Percentiles rank a stretch among this genome's conserved stretches.
These are phyloP conservation scores for Kernera saxatilis DNA, from an alignment of 345 rosid species.

Conservation along the genomic window DNA sequence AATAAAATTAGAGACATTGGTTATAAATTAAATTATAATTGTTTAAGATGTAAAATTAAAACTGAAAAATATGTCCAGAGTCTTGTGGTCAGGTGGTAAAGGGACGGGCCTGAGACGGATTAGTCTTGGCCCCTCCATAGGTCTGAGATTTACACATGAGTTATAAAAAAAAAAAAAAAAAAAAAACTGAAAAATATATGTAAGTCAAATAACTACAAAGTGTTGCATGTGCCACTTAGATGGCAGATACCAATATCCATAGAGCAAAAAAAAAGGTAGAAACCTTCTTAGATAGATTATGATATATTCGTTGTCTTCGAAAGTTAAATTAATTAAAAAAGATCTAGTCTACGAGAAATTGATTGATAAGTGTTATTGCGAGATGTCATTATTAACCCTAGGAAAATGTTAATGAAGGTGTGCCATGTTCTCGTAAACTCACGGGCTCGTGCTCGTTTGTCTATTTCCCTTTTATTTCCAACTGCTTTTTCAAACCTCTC, in stretches of 20 bases:
- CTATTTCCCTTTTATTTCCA: not conserved
- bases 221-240: not conserved
- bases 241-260: slow-evolving; percentile 2
- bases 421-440: slow-evolving; percentile 21
- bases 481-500: slow-evolving; percentile 18
- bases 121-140: no score
- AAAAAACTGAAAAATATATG: no score
- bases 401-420: slow-evolving; percentile 4
- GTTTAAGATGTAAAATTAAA: not conserved
- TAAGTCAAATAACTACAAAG: not conserved
- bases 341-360: not conserved
- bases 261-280: not conserved
- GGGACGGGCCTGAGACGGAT: no score
- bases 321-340: not conserved
- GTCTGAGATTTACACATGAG: no score
- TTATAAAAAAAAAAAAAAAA: no score
- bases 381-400: slow-evolving; percentile 23
- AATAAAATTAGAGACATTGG: not conserved
- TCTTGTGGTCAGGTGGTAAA: no score
- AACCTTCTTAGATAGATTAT: not conserved
- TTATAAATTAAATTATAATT: not conserved
- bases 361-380: slow-evolving; percentile 19
- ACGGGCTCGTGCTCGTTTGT: slow-evolving; percentile 23
- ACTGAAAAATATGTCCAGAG: not conserved
- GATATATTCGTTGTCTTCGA: no score